Evolutionary conservation across 176 grass and related monocot genomes (phyloP).

Genomic region (Rhipidocladum racemiflorum): DNA sequence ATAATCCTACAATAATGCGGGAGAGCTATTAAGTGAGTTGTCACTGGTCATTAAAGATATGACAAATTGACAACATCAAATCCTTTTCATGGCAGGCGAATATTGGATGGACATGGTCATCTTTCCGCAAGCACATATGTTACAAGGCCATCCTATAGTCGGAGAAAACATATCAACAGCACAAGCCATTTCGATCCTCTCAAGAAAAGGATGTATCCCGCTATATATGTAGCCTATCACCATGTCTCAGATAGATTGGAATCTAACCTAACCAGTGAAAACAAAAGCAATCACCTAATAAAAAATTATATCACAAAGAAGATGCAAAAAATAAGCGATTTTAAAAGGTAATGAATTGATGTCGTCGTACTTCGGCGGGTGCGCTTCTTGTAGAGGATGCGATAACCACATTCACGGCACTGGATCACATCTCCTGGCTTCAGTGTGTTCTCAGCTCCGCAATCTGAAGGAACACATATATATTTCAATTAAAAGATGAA

Average conservation of each 20-base stretch:
- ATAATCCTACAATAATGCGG: background rate
- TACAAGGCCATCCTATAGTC: background rate
- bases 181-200: background rate
- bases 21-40: background rate
- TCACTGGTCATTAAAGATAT: background rate
- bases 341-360: background rate
- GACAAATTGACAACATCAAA: background rate
- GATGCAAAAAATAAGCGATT: background rate
- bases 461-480: background rate
- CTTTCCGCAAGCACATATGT: background rate
- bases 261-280: background rate
- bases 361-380: constrained; percentile 34
- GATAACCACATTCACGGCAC: constrained; percentile 54
- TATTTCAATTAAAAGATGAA: background rate
- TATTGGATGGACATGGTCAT: background rate
- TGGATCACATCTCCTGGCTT: constrained; percentile 49
- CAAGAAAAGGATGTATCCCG: background rate
- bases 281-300: background rate
- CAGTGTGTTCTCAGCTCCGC: constrained; percentile 47
- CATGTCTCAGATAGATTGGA: background rate
- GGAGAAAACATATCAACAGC: background rate
- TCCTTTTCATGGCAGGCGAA: background rate
- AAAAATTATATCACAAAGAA: background rate
- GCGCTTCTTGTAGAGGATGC: constrained; percentile 59
- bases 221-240: background rate